Evolutionary conservation across 371 early-diverging fungal species (phyloP).

Genomic region (Chytridium lagenaria): DNA sequence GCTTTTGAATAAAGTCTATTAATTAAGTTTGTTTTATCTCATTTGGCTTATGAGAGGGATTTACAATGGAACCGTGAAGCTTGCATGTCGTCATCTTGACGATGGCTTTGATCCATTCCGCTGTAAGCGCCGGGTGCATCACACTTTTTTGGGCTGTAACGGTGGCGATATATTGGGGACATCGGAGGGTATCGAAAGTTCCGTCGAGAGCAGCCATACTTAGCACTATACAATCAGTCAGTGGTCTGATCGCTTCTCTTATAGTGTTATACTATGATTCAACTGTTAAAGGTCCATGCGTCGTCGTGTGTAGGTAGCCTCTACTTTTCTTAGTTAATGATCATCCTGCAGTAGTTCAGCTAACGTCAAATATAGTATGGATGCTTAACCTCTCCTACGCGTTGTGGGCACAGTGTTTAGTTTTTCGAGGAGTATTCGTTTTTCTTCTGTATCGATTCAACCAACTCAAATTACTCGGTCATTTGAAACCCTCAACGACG

Average conservation of each 20-base stretch:
- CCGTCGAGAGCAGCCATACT: neutral
- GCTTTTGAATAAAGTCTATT: no score
- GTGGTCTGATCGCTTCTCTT: neutral
- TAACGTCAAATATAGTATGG: neutral
- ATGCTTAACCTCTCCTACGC: neutral
- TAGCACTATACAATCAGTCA: neutral
- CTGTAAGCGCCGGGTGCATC: neutral
- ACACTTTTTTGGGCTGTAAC: neutral
- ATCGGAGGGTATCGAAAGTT: neutral
- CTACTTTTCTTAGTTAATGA: neutral
- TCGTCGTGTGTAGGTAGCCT: neutral
- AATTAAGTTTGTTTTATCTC: no score
- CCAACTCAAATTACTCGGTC: neutral
- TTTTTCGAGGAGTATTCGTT: neutral
- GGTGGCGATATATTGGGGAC: neutral
- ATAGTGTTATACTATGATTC: neutral
- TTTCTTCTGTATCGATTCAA: neutral
- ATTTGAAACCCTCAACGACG: neutral
- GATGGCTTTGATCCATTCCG: no score
- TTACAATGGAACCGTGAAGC: no score
- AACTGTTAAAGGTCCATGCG: neutral
- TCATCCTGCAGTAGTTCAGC: neutral
- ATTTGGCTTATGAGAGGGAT: no score
- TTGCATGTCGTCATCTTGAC: no score
- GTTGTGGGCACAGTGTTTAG: neutral